Conservation (phyloP, 176 grass and related monocot species). For the Metroxylon sagu region DNA sequence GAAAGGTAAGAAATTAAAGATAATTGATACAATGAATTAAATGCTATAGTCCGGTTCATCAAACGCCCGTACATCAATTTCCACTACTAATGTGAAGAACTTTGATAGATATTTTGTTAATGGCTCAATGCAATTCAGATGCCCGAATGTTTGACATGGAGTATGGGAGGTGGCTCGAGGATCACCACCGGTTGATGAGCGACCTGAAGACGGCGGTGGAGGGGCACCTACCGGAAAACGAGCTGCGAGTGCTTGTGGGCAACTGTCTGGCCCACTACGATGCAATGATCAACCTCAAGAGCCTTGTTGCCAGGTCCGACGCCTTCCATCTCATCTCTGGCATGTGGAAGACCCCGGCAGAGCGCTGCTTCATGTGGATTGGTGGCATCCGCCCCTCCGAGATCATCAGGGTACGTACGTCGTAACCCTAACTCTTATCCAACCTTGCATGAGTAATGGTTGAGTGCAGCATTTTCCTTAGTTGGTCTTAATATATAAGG, state of each 20-base stretch:
- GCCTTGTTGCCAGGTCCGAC: slow-evolving; percentile 32
- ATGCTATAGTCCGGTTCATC: no score
- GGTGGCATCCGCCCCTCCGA: slow-evolving; percentile 64
- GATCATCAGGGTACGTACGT: slow-evolving; percentile 48
- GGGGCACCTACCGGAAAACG: slow-evolving; percentile 37
- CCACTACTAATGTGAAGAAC: no score
- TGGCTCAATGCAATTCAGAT: slow-evolving; percentile 1
- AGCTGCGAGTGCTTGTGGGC: slow-evolving; percentile 44
- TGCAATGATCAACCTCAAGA: slow-evolving; percentile 42
- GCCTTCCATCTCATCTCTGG: slow-evolving; percentile 66
- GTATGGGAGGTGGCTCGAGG: slow-evolving; percentile 61
- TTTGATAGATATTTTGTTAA: no score
- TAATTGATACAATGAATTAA: no score
- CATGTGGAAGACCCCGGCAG: slow-evolving; percentile 50
- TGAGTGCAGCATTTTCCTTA: neutral
- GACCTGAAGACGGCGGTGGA: slow-evolving; percentile 51
- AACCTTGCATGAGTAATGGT: neutral
- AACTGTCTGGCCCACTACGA: slow-evolving; percentile 46
- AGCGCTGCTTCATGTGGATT: slow-evolving; percentile 77
- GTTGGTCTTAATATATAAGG: neutral
- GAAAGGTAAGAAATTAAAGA: no score
- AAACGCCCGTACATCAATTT: no score
- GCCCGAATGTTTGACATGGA: slow-evolving; percentile 50
- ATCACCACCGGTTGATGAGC: slow-evolving; percentile 54
- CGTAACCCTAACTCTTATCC: neutral